Percentiles rank a stretch among this genome's conserved stretches.
Evolutionary conservation across 257 asterid species (phyloP).

Genomic region (Echium plantagineum): DNA sequence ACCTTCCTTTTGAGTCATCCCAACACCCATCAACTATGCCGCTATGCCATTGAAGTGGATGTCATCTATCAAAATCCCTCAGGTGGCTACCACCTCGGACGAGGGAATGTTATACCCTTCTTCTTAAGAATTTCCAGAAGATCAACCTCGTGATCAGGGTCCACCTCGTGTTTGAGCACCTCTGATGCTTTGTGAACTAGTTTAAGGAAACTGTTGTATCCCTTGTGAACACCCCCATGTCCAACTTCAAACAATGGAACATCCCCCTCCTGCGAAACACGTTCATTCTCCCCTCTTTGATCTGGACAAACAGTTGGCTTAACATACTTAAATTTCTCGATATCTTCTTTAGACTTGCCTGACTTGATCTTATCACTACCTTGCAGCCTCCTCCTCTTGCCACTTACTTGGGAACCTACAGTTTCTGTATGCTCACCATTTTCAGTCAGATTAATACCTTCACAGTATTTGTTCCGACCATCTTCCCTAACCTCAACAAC

Average conservation of each 20-base stretch:
- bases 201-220: slow-evolving; percentile 6
- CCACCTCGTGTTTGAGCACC: slow-evolving; percentile 4
- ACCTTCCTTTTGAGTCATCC: slow-evolving; percentile 18
- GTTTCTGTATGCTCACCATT: neutral
- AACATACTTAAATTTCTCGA: slow-evolving; percentile 10
- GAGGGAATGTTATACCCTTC: slow-evolving; percentile 17
- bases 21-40: neutral
- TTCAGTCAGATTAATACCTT: too few relatives aligned
- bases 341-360: slow-evolving; percentile 5
- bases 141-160: slow-evolving; percentile 5
- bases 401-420: neutral
- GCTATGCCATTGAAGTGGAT: neutral
- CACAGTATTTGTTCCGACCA: too few relatives aligned
- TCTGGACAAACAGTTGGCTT: slow-evolving; percentile 2
- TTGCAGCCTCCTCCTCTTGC: slow-evolving; percentile 1
- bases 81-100: slow-evolving; percentile 28
- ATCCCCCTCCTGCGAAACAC: slow-evolving; percentile 6
- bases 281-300: neutral
- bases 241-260: slow-evolving; percentile 12
- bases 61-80: slow-evolving; percentile 5
- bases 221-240: neutral
- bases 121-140: slow-evolving; percentile 17
- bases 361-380: neutral
- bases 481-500: neutral
- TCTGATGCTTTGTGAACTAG: slow-evolving; percentile 13